phyloP scores from a whole-genome alignment of 202 grass and related monocot genomes.

The Panicum hallii region DNA sequence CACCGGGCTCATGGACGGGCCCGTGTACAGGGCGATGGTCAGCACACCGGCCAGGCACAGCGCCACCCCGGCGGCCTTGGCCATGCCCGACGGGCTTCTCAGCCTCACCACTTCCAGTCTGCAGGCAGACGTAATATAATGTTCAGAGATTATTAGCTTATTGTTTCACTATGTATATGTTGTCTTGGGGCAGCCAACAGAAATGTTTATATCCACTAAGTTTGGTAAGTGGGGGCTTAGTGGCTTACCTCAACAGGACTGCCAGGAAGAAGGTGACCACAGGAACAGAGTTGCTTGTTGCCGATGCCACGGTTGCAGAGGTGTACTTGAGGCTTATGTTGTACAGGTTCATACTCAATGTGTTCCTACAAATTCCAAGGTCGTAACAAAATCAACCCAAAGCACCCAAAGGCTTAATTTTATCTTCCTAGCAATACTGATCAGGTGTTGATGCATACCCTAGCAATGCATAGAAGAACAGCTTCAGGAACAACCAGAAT shows the following conservation, averaged over 20 bases:
- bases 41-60: constrained; percentile 66
- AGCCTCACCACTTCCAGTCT: constrained; percentile 70
- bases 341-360: constrained; percentile 69
- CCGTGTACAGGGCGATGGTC: constrained; percentile 70
- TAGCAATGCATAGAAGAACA: constrained; percentile 67
- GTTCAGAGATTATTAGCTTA: background rate
- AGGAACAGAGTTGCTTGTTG: constrained; percentile 68
- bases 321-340: constrained; percentile 74
- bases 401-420: background rate
- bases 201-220: background rate
- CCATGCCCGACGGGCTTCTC: constrained; percentile 51
- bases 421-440: background rate
- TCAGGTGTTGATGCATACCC: constrained; percentile 50
- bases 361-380: constrained; percentile 52
- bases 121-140: background rate
- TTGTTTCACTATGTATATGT: background rate
- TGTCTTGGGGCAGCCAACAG: background rate
- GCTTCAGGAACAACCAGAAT: constrained; percentile 46
- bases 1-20: constrained; percentile 61
- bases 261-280: constrained; percentile 82
- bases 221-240: background rate
- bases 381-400: background rate
- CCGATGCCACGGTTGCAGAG: constrained; percentile 66
- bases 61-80: constrained; percentile 61
- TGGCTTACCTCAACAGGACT: constrained; percentile 55